Conservation (phyloP, 2,329 filamentous ascomycete genomes). For the Trichoderma atroviride region DNA sequence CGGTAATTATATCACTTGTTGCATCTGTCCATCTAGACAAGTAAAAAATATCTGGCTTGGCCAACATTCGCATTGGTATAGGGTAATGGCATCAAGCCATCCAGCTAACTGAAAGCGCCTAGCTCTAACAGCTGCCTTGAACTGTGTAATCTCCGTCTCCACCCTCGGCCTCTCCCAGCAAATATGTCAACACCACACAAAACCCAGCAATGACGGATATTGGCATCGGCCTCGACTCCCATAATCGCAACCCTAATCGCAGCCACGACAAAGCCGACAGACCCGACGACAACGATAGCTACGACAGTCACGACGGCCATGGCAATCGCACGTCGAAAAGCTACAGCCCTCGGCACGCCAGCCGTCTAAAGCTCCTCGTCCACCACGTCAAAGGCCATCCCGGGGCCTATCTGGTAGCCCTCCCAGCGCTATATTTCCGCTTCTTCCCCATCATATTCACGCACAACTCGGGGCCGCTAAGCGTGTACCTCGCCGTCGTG, state of each 20-base stretch:
- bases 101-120: background rate
- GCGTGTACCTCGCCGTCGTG: conserved; percentile 25
- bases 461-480: conserved; percentile 25
- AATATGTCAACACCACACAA: background rate
- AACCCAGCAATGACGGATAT: conserved; percentile 23
- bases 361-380: background rate
- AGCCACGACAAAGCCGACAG: conserved; percentile 11
- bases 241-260: conserved; percentile 13
- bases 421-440: conserved; percentile 25
- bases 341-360: conserved; percentile 5
- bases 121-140: background rate
- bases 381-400: conserved; percentile 17
- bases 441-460: conserved; percentile 25
- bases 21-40: too few relatives aligned
- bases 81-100: background rate
- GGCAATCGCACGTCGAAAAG: background rate
- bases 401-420: conserved; percentile 11
- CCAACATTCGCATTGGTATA: background rate
- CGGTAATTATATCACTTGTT: too few relatives aligned
- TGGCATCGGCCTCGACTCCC: conserved; percentile 19
- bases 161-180: background rate
- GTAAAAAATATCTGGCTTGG: background rate
- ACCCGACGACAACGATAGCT: background rate
- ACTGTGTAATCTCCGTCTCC: conserved; percentile 6
- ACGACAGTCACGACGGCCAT: conserved; percentile 1